Conservation (phyloP, 257 asterid species). For the Solanum etuberosum region DNA sequence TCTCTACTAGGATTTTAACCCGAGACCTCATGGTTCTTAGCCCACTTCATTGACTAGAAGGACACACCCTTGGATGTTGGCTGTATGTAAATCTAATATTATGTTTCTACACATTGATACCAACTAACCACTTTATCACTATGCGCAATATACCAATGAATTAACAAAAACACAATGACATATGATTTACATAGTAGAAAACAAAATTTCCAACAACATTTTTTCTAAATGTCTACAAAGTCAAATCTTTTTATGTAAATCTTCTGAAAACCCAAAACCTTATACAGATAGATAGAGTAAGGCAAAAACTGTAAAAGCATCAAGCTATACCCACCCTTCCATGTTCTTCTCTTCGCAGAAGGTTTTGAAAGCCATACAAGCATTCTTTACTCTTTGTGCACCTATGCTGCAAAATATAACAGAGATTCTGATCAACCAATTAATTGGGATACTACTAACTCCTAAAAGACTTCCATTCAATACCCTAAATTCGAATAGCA, state of each 20-base stretch:
- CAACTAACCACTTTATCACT: background rate
- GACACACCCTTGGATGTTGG: background rate
- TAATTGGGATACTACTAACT: background rate
- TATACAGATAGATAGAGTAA: background rate
- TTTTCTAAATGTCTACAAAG: background rate
- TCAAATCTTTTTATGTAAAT: background rate
- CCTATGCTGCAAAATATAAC: constrained; percentile 41
- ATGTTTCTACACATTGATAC: background rate
- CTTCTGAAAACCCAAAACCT: background rate
- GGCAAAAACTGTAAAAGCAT: background rate
- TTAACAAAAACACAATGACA: background rate
- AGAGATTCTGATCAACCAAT: background rate
- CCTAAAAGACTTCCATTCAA: background rate
- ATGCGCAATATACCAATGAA: background rate
- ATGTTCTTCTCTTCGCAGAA: constrained; percentile 20
- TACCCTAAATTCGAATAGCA: background rate
- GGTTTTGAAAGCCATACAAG: constrained; percentile 26
- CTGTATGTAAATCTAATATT: background rate
- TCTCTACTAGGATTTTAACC: background rate
- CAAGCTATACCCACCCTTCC: constrained; percentile 20
- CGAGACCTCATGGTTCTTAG: background rate
- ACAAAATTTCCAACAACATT: background rate
- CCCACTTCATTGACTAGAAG: background rate
- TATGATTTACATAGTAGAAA: background rate
- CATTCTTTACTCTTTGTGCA: constrained; percentile 53